Evolutionary conservation across 1,284 basidiomycete species (phyloP).

Genomic region (Pterulicium gracile): DNA sequence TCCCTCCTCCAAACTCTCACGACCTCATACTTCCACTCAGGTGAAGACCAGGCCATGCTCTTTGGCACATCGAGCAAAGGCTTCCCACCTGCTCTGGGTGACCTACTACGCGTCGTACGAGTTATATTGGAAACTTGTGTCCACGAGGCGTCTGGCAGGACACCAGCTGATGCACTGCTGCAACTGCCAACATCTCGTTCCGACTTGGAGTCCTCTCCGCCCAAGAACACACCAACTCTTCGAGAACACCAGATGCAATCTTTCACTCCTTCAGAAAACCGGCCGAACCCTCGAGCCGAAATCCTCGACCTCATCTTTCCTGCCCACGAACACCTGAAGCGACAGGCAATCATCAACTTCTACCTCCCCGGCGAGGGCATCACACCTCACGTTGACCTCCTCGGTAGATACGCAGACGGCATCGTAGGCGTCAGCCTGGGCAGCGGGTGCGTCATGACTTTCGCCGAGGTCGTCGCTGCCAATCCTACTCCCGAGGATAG

Average conservation of each 20-base stretch:
- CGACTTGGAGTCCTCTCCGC: too few species aligned
- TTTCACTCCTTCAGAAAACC: too few species aligned
- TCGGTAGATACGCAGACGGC: conserved; percentile 67
- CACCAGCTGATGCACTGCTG: too few species aligned
- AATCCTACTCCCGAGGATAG: conserved; percentile 7
- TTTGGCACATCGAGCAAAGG: background rate
- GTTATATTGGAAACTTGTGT: too few species aligned
- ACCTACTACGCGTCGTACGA: background rate
- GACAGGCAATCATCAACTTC: conserved; percentile 74
- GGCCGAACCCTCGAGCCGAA: too few species aligned
- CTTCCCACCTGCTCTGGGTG: background rate
- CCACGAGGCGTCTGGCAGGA: too few species aligned
- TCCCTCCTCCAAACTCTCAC: background rate
- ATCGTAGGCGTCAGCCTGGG: conserved; percentile 72
- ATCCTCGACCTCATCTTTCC: background rate
- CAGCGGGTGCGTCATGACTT: conserved; percentile 66
- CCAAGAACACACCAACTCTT: too few species aligned
- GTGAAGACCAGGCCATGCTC: background rate
- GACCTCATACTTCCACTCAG: background rate
- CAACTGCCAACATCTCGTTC: too few species aligned
- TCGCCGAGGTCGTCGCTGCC: conserved; percentile 24
- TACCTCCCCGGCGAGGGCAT: conserved; percentile 77
- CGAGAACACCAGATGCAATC: too few species aligned
- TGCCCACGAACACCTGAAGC: conserved; percentile 9
- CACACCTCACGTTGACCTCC: conserved; percentile 66